Base-by-base conservation (phyloP, 352 stramenopile species). In the Paralagenidium karlingii region DNA sequence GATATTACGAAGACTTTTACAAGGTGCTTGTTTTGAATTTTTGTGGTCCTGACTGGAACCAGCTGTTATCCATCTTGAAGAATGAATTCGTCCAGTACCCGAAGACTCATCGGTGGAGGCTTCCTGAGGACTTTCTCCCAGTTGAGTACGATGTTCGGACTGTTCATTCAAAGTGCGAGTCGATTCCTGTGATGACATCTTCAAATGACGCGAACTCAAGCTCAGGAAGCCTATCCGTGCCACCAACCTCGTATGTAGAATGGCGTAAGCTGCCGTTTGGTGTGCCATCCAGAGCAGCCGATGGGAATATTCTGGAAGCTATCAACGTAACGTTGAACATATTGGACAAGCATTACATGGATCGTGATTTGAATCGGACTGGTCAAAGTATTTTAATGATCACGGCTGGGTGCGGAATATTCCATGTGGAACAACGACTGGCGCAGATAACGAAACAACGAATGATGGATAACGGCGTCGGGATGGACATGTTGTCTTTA, bases 401-500 rank as follows among this genome's bases (percentile, higher is more conserved):
- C 34, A 96, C 90, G 6, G 71, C 94, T n/a, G 94, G 94, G 19
- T 86, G 68, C 53, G 92, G 94, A 24, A 84, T 98, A n/a, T 98
- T 98, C 65, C 81, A 97, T 31, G 93, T 98, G 0, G 73, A 96
- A 34, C 82, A 87, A 40, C 79, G 80, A 27, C 63, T 98, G 13
- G 75, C 83, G 10, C 67, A 89, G 33, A 97, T 98, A 36, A 99
- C 94, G 3, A 97, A 98, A 57, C 94, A 98, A 55, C 68, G 96
- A 18, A 99, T 99, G 94, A 98, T 99, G 92, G 95, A 99, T 68
- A 97, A 97, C 55, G 96, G 94, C 1, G 96, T 99, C 47, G 96
- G 96, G 6, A 98, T 97, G 63, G 96, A 99, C 57, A 97, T 98
- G 83, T 82, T 99, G 19, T 86, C 71, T 9, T 38, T 99, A 2